phyloP scores from a whole-genome alignment of 768 basidiomycete species.

The Mycena galopus region DNA sequence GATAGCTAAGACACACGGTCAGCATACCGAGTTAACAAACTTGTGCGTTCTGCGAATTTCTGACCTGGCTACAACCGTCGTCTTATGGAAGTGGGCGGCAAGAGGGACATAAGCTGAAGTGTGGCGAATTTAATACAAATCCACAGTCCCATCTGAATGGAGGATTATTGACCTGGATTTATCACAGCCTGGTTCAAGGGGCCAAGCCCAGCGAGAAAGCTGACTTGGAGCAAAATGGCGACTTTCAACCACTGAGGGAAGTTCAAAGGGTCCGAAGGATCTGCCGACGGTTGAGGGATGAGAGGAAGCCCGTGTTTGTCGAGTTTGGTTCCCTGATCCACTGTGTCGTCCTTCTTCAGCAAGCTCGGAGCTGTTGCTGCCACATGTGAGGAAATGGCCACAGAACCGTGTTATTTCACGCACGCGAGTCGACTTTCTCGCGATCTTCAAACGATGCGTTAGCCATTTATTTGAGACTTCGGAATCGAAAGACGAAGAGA shows the following conservation, averaged over 20 bases:
- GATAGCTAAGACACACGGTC: constrained; percentile 29
- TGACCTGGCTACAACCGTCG: constrained; percentile 39
- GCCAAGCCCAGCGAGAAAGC: constrained; percentile 33
- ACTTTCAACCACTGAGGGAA: constrained; percentile 40
- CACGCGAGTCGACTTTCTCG: constrained; percentile 32
- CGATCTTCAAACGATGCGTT: constrained; percentile 26
- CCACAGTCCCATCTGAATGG: neutral
- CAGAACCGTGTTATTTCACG: neutral
- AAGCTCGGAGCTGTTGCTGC: constrained; percentile 24
- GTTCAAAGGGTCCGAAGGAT: constrained; percentile 41
- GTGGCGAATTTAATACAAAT: neutral
- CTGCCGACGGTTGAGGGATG: constrained; percentile 43
- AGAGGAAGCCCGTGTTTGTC: constrained; percentile 43
- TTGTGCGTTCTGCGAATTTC: neutral
- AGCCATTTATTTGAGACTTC: constrained; percentile 4
- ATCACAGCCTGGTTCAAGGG: constrained; percentile 37
- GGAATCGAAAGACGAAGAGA: neutral
- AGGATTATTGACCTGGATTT: constrained; percentile 31
- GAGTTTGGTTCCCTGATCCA: constrained; percentile 24
- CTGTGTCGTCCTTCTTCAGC: constrained; percentile 29
- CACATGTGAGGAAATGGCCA: neutral
- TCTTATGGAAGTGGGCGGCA: constrained; percentile 38
- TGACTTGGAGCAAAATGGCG: constrained; percentile 38
- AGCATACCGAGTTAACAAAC: neutral
- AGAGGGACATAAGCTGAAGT: constrained; percentile 39